phyloP scores from a whole-genome alignment of 768 basidiomycete genomes.

The Lactarius hengduanensis region DNA sequence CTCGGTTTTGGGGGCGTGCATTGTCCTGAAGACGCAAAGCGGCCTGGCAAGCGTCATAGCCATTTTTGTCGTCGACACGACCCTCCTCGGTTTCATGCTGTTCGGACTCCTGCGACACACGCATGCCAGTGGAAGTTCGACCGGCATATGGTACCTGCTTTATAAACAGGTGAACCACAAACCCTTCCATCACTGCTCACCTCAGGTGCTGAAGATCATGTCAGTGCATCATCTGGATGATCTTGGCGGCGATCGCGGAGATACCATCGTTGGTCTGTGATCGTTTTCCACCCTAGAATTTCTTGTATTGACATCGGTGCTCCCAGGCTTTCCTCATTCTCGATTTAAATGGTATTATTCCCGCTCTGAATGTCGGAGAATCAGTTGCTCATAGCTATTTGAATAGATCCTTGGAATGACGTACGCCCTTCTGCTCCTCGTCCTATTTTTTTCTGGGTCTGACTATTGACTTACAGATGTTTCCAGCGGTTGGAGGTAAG shows the following conservation, averaged over 20 bases:
- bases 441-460: neutral
- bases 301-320: neutral
- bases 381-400: neutral
- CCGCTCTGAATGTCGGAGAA: neutral
- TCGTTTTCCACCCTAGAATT: neutral
- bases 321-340: conserved; percentile 13
- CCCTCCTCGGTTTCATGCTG: neutral
- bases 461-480: conserved; percentile 10
- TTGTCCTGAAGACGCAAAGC: neutral
- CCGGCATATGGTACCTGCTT: neutral
- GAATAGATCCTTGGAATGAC: conserved; percentile 16
- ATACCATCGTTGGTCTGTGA: neutral
- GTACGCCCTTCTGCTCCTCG: neutral
- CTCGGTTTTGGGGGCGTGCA: neutral
- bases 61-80: neutral
- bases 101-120: neutral
- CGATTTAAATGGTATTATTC: conserved; percentile 11
- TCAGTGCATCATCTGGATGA: conserved; percentile 13
- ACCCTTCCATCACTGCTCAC: neutral
- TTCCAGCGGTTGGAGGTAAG: conserved; percentile 1
- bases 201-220: neutral
- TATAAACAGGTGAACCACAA: neutral
- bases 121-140: neutral
- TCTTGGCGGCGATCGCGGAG: neutral
- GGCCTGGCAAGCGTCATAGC: neutral